Evolutionary conservation across 768 basidiomycete species (phyloP), one percentile per base, ranked within the genome.

Genomic region (Pholiota microspora): DNA sequence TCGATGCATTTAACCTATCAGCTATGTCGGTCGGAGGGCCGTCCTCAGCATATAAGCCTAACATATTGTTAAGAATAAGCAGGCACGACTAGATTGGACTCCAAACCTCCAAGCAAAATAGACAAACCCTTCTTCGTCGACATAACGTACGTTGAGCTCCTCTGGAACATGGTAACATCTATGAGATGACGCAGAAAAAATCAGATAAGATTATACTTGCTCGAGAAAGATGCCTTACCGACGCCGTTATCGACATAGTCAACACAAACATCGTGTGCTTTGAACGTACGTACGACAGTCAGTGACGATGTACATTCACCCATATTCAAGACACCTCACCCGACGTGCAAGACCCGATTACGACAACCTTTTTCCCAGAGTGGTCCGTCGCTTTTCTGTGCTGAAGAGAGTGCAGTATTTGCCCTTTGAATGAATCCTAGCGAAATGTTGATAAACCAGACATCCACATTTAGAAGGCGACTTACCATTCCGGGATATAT

Each of bases 291-390:
- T 31, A 6, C 12, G 29, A 6, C 12, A 31, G 29, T 6, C 29
- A 6, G 7, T 12, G 12, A 6, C 12, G 29, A 6, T 6, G 12
- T 31, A 31, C 29, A 31, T 6, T 6, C 12, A 31, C 29, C 29
- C 29, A n/a, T n/a, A n/a, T n/a, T n/a, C n/a, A 28, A 27, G 4
- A 38, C 9, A 32, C 25, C 61, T 24, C 36, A 74, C 75, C 73
- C 16, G 85, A 85, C 9, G 85, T 86, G 49, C 82, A 82, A 12
- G 86, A 76, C 1, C 88, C 88, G 3, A 90, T 70, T 2, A 91
- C 81, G 3, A 84, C 74, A 0, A 88, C 86, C 62, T 84, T 90
- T 71, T 89, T 89, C 12, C 86, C 88, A 1, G 64, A 42, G 59
- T 84, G 83, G 35, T 83, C 82, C 9, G 71, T 67, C 0, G 84